Base-by-base conservation (phyloP, 2,329 filamentous ascomycete species). In the Trichoderma sp. region DNA sequence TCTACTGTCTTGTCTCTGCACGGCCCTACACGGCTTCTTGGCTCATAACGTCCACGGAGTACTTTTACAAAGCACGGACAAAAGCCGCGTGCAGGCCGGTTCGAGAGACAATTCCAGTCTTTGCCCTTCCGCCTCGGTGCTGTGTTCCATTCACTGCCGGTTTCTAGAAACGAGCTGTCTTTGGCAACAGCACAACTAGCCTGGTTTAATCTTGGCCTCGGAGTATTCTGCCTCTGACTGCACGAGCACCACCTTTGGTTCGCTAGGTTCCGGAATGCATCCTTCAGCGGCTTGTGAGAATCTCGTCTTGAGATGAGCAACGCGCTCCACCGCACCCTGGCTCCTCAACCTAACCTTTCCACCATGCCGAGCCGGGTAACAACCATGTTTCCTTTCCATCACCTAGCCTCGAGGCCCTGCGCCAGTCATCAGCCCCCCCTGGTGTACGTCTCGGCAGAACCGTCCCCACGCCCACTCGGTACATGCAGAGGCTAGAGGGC, bases 91-190 rank as follows among this genome's bases (percentile, higher is more conserved):
- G 32, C 21, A 24, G 43, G 43, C 43, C 47, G 14, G 61, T 3
- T 21, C 39, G 21, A 53, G 70, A 51, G n/a, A 62, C 36, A n/a
- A 9, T 26, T 51, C 21, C 26, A 15, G 36, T 26, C 34, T 36
- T 24, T 24, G n/a, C 14, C 30, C 24, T 51, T 30, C 34, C 39
- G 18, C 26, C 39, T 61, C 30, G 47, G 43, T 39, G 24, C 28
- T 34, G n/a, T 60, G n/a, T 34, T 60, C 28, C 57, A 21, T 60
- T 43, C 73, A 77, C 76, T 73, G 63, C 72, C 73, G 73, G 70
- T 74, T 80, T 80, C 79, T 80, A 79, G 79, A 80, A 80, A 78
- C 76, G 75, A 57, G 75, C 75, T 75, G 76, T 75, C 74, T 76
- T 73, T 70, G 73, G 75, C 71, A 70, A 34, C 24, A 34, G 14